phyloP scores from a whole-genome alignment of 352 stramenopile genomes.

The Phytophthora citrophthora region DNA sequence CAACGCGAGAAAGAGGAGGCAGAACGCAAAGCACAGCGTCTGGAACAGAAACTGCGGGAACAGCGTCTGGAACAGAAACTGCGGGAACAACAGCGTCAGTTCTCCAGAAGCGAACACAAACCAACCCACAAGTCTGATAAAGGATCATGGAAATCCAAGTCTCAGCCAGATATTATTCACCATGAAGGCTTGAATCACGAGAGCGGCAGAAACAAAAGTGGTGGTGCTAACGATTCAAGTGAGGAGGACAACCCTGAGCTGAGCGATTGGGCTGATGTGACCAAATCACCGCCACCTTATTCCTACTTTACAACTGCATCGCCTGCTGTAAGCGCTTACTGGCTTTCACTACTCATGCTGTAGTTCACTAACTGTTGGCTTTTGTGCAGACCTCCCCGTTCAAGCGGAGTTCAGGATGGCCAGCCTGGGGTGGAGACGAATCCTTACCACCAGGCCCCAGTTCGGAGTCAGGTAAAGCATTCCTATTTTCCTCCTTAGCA shows the following conservation, averaged over 20 bases:
- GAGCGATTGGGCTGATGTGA: constrained; percentile 24
- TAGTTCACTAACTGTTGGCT: neutral
- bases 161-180: constrained; percentile 16
- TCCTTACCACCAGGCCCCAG: constrained; percentile 8
- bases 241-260: constrained; percentile 22
- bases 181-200: constrained; percentile 23
- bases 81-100: constrained; percentile 34
- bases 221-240: constrained; percentile 20
- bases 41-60: constrained; percentile 44
- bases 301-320: constrained; percentile 20
- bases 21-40: constrained; percentile 37
- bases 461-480: constrained; percentile 22
- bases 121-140: neutral
- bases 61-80: constrained; percentile 45
- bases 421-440: constrained; percentile 30
- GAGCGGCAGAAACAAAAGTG: constrained; percentile 14
- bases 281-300: constrained; percentile 28
- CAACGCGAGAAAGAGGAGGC: constrained; percentile 14
- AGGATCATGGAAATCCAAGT: neutral
- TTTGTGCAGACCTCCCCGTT: constrained; percentile 29
- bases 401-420: constrained; percentile 32
- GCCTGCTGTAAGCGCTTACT: constrained; percentile 9
- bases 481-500: neutral
- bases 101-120: constrained; percentile 32
- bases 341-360: no score